Conservation (phyloP, 306 rosid species). For the Lathyrus tuberosus region DNA sequence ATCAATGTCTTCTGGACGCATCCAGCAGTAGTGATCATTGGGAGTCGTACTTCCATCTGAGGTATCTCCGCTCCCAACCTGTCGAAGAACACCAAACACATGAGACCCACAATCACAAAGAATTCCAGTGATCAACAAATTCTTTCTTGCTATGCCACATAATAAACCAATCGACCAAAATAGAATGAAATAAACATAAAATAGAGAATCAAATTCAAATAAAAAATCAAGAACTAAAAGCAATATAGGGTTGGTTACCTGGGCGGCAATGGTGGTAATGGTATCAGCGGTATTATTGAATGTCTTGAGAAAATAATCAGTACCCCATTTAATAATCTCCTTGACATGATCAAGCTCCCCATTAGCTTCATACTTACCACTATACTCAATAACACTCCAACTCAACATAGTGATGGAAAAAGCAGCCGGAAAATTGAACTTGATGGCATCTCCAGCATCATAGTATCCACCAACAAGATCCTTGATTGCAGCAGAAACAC, state of each 20-base stretch:
- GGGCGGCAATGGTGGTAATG: slow-evolving; percentile 60
- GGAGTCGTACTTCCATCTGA: slow-evolving; percentile 74
- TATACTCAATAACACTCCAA: slow-evolving; percentile 98
- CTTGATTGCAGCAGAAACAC: slow-evolving; percentile 48
- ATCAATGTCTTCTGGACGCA: slow-evolving; percentile 96
- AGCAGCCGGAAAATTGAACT: slow-evolving; percentile 83
- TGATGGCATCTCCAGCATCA: slow-evolving; percentile 98
- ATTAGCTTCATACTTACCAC: slow-evolving; percentile 85
- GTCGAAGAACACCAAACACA: slow-evolving; percentile 33
- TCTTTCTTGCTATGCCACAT: neutral
- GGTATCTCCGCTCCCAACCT: slow-evolving; percentile 90
- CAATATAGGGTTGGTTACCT: slow-evolving; percentile 50
- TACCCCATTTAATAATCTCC: slow-evolving; percentile 92
- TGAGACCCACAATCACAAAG: neutral
- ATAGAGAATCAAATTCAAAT: too few species aligned
- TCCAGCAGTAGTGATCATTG: slow-evolving; percentile 98
- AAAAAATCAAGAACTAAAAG: neutral
- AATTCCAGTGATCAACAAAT: too few species aligned
- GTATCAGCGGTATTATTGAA: slow-evolving; percentile 85
- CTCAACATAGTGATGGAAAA: slow-evolving; percentile 92
- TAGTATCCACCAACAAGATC: slow-evolving; percentile 89
- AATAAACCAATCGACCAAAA: neutral
- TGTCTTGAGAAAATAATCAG: slow-evolving; percentile 92
- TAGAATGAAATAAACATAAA: too few species aligned
- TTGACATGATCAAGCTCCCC: slow-evolving; percentile 87